phyloP scores from a whole-genome alignment of 1,139 yeast species.

The Candida tunisiensis region DNA sequence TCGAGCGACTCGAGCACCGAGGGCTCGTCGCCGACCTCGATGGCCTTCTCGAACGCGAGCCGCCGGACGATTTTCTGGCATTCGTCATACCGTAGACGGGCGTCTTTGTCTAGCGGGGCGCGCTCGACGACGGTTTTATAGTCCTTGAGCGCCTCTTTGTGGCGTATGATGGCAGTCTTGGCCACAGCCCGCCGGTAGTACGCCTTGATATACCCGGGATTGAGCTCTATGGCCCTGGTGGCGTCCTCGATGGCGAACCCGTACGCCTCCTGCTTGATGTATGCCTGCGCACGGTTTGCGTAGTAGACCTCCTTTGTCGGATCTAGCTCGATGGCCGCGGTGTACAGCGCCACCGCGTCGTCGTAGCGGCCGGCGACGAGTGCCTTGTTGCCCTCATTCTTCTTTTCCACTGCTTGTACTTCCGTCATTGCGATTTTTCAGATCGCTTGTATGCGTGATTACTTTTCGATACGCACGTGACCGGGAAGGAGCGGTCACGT shows the following conservation, averaged over 20 bases:
- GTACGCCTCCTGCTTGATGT: slow-evolving; percentile 70
- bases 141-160: slow-evolving; percentile 59
- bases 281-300: slow-evolving; percentile 85
- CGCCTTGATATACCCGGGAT: slow-evolving; percentile 58
- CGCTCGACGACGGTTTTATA: slow-evolving; percentile 44
- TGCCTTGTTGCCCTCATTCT: slow-evolving; percentile 59
- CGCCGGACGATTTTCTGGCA: slow-evolving; percentile 53
- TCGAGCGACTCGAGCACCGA: slow-evolving; percentile 29
- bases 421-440: not conserved
- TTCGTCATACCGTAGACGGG: slow-evolving; percentile 45
- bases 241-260: slow-evolving; percentile 77
- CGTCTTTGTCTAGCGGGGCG: slow-evolving; percentile 56
- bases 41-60: slow-evolving; percentile 76
- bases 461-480: too few relatives aligned
- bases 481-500: too few relatives aligned
- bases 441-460: too few relatives aligned
- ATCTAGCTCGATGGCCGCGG: slow-evolving; percentile 62
- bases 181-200: slow-evolving; percentile 76
- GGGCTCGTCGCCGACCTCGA: slow-evolving; percentile 48
- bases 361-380: slow-evolving; percentile 46
- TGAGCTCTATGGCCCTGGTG: slow-evolving; percentile 47
- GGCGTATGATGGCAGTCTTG: slow-evolving; percentile 55
- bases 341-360: slow-evolving; percentile 54
- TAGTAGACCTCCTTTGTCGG: slow-evolving; percentile 53
- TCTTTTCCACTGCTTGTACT: slow-evolving; percentile 22